Evolutionary conservation across 371 early-diverging fungal genomes (phyloP).

Genomic region (Actinomortierella wolfii): DNA sequence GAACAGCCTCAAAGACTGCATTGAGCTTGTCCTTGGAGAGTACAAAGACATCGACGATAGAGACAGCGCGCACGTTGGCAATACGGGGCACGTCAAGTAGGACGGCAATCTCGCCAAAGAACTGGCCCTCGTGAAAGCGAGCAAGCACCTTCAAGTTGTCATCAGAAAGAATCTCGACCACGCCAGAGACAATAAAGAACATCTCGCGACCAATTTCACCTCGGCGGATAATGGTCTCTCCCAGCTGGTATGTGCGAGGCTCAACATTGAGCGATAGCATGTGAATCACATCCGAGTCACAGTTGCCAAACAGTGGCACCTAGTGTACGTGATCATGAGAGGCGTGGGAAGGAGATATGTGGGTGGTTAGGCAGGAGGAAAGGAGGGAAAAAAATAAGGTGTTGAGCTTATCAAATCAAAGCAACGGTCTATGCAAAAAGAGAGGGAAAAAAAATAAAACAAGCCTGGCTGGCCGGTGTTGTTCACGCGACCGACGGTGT

Average conservation of each 20-base stretch:
- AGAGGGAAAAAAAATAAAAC: not conserved
- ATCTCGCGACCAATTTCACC: constrained; percentile 79
- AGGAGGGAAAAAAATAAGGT: not conserved
- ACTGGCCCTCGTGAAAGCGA: constrained; percentile 52
- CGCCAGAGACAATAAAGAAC: constrained; percentile 84
- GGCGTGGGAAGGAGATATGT: not conserved
- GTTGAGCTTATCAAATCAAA: not conserved
- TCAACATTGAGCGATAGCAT: constrained; percentile 54
- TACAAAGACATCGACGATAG: constrained; percentile 57
- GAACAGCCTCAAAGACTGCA: constrained; percentile 53
- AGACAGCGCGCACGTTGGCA: constrained; percentile 74
- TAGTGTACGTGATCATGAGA: constrained; percentile 13
- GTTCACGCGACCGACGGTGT: not conserved
- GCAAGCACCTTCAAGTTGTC: constrained; percentile 32
- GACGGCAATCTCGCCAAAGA: constrained; percentile 81
- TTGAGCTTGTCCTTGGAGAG: constrained; percentile 52
- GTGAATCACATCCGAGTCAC: constrained; percentile 59
- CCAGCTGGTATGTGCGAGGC: constrained; percentile 55
- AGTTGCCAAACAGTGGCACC: constrained; percentile 57
- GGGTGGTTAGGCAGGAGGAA: not conserved
- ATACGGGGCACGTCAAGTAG: constrained; percentile 80
- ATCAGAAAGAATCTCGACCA: constrained; percentile 53
- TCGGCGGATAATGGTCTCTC: constrained; percentile 56
- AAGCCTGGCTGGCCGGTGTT: not conserved
- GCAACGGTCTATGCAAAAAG: not conserved